Evolutionary conservation across 169 alveolate species (phyloP), one percentile per base, ranked within the genome.

Genomic region (Plasmodium sp.): DNA sequence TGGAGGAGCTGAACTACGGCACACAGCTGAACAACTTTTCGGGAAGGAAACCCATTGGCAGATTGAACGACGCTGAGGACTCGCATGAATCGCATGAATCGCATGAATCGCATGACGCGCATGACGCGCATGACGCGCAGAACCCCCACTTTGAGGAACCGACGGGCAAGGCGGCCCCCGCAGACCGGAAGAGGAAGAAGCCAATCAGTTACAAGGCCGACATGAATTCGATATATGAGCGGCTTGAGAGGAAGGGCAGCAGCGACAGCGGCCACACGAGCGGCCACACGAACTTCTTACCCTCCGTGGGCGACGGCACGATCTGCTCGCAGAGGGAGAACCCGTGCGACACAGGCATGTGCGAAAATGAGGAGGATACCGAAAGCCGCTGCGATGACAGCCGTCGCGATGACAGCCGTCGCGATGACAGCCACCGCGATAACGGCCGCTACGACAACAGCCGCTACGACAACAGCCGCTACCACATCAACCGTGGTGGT

Each of bases 271-370:
- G 31, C 10, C 12, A 36, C 67, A 22, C 27, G 48, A 45, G 34
- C 34, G 75, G 31, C 10, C 12, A 36, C 67, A 22, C 27, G 48
- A 83, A 39, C 34, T 27, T 41, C 7, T 34, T 58, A 31, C 41
- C 43, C 67, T 36, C 34, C 45, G 39, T 83, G n/a, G 80, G 73
- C 31, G 43, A 58, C 43, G 73, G 36, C 51, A n/a, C 22, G 33
- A 14, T 84, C 31, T 43, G 33, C 18, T 39, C 77, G 10, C 83
- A 72, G 54, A 84, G 72, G 83, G 92, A 45, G 16, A 71, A 84
- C 34, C n/a, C 33, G 56, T 72, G 45, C 51, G 92, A 67, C 3
- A 84, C 41, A 45, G 27, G 43, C 51, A 72, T 45, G 31, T 45
- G 75, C 75, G 83, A 18, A 67, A 67, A 72, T 43, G 83, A 84